phyloP scores from a whole-genome alignment of 1,284 basidiomycete species.

The Veloboletus limbatus region DNA sequence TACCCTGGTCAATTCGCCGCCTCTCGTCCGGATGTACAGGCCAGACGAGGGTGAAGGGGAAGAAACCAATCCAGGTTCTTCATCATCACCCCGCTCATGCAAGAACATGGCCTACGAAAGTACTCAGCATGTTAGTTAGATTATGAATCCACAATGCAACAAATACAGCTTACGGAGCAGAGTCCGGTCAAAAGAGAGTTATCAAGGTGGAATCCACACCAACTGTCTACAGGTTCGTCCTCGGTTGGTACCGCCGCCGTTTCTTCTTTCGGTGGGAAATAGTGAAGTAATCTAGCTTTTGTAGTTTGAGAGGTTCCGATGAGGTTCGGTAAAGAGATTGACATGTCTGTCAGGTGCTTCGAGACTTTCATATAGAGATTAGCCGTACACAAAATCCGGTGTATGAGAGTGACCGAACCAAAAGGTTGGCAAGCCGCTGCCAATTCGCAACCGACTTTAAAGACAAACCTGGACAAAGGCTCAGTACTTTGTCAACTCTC shows the following conservation, averaged over 20 bases:
- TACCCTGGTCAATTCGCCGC: conserved; percentile 73
- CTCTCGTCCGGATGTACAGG: conserved; percentile 85
- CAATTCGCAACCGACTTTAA: conserved; percentile 74
- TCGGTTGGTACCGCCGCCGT: conserved; percentile 37
- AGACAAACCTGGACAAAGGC: conserved; percentile 58
- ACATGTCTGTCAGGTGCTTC: conserved; percentile 58
- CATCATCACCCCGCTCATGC: conserved; percentile 36
- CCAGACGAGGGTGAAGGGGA: conserved; percentile 76
- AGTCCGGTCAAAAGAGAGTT: conserved; percentile 88
- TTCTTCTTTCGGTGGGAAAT: conserved; percentile 69
- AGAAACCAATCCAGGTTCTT: conserved; percentile 51
- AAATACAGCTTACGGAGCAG: conserved; percentile 59
- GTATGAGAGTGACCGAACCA: conserved; percentile 44
- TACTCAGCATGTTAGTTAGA: neutral
- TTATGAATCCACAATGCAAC: neutral
- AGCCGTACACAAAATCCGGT: neutral
- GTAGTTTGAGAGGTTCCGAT: conserved; percentile 67
- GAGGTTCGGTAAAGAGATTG: conserved; percentile 59
- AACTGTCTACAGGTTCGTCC: conserved; percentile 71
- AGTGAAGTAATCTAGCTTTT: conserved; percentile 88
- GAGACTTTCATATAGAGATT: conserved; percentile 43
- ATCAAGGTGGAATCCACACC: conserved; percentile 82
- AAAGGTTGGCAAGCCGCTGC: conserved; percentile 86
- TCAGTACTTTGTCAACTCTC: neutral
- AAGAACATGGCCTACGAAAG: conserved; percentile 78